Conservation (phyloP, 129 eudicot species). For the Apium graveolens region DNA sequence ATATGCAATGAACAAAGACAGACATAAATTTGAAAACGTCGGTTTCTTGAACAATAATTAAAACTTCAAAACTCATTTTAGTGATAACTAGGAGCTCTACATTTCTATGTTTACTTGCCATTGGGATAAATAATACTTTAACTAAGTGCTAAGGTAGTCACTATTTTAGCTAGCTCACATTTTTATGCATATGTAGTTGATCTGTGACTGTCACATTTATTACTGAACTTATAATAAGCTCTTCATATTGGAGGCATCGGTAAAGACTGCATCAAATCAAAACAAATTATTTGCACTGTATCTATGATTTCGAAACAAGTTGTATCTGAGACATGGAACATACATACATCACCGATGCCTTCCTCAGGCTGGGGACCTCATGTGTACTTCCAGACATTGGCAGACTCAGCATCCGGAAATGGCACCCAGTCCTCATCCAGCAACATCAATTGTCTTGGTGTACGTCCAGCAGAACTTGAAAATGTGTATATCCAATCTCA, state of each 20-base stretch:
- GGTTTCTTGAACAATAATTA: not conserved
- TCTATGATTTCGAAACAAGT: not conserved
- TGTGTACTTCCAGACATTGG: constrained; percentile 21
- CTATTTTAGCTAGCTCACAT: not conserved
- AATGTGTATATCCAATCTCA: not conserved
- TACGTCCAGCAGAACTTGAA: constrained; percentile 1
- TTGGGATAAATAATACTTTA: not conserved
- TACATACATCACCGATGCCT: not conserved
- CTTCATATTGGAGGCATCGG: not conserved
- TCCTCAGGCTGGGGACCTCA: constrained; percentile 30
- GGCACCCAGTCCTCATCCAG: constrained; percentile 12
- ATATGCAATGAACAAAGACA: too few relatives aligned
- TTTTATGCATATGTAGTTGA: not conserved
- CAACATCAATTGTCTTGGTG: constrained; percentile 13
- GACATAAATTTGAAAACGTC: not conserved
- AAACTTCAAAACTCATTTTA: not conserved
- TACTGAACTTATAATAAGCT: not conserved
- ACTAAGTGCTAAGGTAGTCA: not conserved
- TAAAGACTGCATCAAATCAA: not conserved
- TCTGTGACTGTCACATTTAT: not conserved
- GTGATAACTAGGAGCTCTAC: not conserved
- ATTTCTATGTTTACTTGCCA: not conserved
- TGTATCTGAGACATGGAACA: not conserved
- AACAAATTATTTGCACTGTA: not conserved
- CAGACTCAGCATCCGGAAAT: constrained; percentile 7